Evolutionary conservation across 1,284 basidiomycete genomes (phyloP), one percentile per base, ranked within the genome.

Genomic region (Leccinum griseonigrum): DNA sequence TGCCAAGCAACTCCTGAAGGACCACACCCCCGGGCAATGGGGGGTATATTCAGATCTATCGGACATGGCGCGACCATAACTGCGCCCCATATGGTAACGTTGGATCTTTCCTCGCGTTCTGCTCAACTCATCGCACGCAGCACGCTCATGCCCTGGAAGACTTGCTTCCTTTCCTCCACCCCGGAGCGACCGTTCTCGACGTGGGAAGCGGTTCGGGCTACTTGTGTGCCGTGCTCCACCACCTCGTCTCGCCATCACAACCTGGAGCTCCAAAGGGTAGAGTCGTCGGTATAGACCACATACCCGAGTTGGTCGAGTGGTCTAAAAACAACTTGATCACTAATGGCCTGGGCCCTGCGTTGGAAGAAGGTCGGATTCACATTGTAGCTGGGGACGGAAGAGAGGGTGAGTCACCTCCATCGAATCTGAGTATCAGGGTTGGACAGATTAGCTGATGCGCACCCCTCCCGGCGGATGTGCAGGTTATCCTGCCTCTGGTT

Each of bases 211-310:
- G 92, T 28, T 91, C 88, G 0, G 92, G 91, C 1, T 94, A 92
- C 72, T 84, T 93, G 51, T 77, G 77, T 26, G 92, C 90, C 0
- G 87, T 96, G 4, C 79, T 97, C 38, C 84, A 93, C 69, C 86
- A 90, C 62, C 83, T 95, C 53, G 81, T 94, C 14, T 72, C 76
- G 22, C 67, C 71, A 7, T 58, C 71, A n/a, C 57, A 62, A 5
- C 69, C 75, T 0, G 68, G 73, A 54, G 69, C 73, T 1, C 73
- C 76, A 6, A 72, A 72, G 46, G 91, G 89, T 7, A 88, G 80
- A 63, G 90, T 98, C 3, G 80, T 97, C 13, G 96, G 95, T 2
- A 92, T 99, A 65, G 97, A 99, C 59, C 97, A 99, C 74, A 88
- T 99, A 65, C 81, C 84, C 0, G 86, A 88, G 66, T 82, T 97